Evolutionary conservation across 768 basidiomycete species (phyloP), one percentile per base, ranked within the genome.

Genomic region (Agaricus bisporus): DNA sequence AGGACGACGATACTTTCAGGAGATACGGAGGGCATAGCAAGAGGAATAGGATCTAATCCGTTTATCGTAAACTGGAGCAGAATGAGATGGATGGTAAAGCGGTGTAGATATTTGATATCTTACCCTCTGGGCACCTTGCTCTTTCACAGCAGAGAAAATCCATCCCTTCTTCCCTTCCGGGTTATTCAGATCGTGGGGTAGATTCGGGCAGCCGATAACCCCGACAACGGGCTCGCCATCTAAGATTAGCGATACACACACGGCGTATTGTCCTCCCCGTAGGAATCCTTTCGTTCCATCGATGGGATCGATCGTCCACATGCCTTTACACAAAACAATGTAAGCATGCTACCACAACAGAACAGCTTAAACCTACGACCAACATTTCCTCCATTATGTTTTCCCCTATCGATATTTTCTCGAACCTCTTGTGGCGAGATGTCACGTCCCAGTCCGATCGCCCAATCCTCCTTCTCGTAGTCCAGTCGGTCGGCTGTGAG

Each of bases 231-330:
- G 89, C 48, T 83, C 66, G 0, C 86, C 78, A 58, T 94, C 83
- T 41, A 90, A 75, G 61, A 95, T 82, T 51, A 97, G 73, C 0
- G 92, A 86, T 10, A 97, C 70, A 66, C 94, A 95, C 17, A 97
- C 90, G 5, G 93, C 93, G 64, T 92, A 97, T 67, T 97, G 94
- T 54, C 86, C 91, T 3, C 91, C 91, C 4, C 94, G 82, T 18
- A 95, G 75, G 74, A 97, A 95, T 1, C 93, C 94, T 64, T 91
- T 92, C 9, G 93, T 97, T 7, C 94, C 94, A 67, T 95, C 93
- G 54, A 97, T 92, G 47, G 90, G 88, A 66, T 90, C 88, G 47
- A 91, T 81, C 1, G 87, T 88, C 90, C 90, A 92, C 76, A 88
- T 85, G 25, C 87, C 88, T 89, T 18, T 25, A 18, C 29, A 37